A percentile compares a stretch with the other conserved stretches of the same genome.
phyloP scores from a whole-genome alignment of 192 early-diverging fungal species.

The Coemansia sp. region DNA sequence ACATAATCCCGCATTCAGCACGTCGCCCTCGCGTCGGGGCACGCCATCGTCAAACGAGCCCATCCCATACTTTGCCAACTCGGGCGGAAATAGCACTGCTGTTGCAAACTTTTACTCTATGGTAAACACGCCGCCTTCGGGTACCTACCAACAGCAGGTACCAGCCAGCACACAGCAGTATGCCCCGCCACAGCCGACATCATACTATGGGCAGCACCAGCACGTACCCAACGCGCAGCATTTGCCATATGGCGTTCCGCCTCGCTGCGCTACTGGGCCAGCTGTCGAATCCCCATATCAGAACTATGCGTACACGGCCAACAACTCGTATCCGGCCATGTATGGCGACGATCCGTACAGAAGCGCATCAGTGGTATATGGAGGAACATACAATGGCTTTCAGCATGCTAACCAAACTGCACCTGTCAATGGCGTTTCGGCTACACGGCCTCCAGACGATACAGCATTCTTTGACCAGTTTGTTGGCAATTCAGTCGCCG shows the following conservation, averaged over 20 bases:
- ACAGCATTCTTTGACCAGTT: conserved; percentile 37
- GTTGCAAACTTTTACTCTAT: conserved; percentile 23
- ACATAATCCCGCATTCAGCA: background rate
- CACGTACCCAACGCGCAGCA: background rate
- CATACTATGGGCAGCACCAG: conserved; percentile 1
- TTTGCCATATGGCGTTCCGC: conserved; percentile 21
- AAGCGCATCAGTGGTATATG: conserved; percentile 44
- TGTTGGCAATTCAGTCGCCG: background rate
- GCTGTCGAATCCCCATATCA: conserved; percentile 33
- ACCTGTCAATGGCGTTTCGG: background rate
- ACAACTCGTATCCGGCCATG: background rate
- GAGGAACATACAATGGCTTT: conserved; percentile 21
- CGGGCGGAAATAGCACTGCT: background rate
- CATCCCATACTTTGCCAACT: conserved; percentile 43
- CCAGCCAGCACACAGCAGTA: conserved; percentile 6
- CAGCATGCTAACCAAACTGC: conserved; percentile 17
- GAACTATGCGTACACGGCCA: conserved; percentile 12
- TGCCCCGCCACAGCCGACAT: conserved; percentile 2
- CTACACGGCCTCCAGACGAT: conserved; percentile 7
- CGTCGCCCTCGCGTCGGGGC: conserved; percentile 43
- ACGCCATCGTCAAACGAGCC: conserved; percentile 46
- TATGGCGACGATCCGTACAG: conserved; percentile 24
- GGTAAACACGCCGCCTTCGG: conserved; percentile 5
- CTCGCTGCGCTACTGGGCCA: conserved; percentile 48
- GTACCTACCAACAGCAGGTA: background rate